Base-by-base conservation (phyloP, 2,329 filamentous ascomycete genomes). In the Chrysosphaeria jannelii region DNA sequence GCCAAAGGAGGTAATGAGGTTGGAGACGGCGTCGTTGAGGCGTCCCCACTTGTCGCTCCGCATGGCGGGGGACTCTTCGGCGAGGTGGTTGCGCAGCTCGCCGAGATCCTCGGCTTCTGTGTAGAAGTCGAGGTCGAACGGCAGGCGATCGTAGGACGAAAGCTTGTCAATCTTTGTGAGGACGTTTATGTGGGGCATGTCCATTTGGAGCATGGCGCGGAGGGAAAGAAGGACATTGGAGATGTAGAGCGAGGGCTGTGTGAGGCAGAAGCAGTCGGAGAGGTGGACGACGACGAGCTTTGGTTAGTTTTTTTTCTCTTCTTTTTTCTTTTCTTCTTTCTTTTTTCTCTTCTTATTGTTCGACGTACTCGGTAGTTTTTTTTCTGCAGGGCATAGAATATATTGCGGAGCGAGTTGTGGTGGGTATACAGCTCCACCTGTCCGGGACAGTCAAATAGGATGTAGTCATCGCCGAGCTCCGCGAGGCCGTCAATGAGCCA, bases 351-450 rank as follows among this genome's bases (percentile, higher is more conserved):
- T n/a, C n/a, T n/a, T n/a, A n/a, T n/a, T n/a, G n/a, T n/a, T n/a
- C n/a, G 12, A 24, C 72, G 32, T 50, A 91, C 81, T 54, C 85
- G 65, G 43, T 88, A 93, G 29, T 74, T 78, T 34, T 81, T 44
- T 49, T 89, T 91, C 46, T 90, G 72, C 28, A 97, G 55, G 41
- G 61, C 66, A 39, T 78, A 71, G 44, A 97, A 79, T 31, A 97
- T 79, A 37, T 88, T 88, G 27, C 85, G 64, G 33, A 97, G 48
- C 9, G 78, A 88, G 27, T 67, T 66, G 46, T 97, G 85, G 40
- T 93, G 85, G 21, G 81, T 93, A 39, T 91, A 93, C 5, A 97
- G 57, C 46, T 97, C 85, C 23, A 93, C 81, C 42, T 97, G 85
- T 1, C 85, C 85, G 0, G 85, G 85, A 33, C 85, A 93, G 47